Percentiles rank a stretch among this genome's conserved stretches.
Conservation (phyloP, 805 yeast species). For the Candida maris region DNA sequence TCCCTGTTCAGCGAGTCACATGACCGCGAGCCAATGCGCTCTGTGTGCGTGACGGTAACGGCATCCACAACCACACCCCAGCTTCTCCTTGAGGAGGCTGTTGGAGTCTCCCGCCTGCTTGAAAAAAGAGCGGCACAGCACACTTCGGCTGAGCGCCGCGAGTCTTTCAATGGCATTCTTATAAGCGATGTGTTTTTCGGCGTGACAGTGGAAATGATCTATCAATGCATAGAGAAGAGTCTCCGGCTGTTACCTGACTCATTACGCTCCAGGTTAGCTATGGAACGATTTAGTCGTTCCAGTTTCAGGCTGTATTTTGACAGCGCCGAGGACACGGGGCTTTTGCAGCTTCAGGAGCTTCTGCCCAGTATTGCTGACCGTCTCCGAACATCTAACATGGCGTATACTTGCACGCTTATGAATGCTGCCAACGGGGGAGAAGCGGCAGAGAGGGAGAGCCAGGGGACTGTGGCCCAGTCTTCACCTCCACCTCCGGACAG, state of each 20-base stretch:
- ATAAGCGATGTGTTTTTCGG: slow-evolving; percentile 54
- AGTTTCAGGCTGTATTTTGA: slow-evolving; percentile 40
- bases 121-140: slow-evolving; percentile 23
- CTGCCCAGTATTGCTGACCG: slow-evolving; percentile 33
- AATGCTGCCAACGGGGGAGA: too few species aligned
- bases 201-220: slow-evolving; percentile 43
- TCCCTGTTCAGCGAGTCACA: slow-evolving; percentile 66
- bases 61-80: slow-evolving; percentile 37
- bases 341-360: slow-evolving; percentile 38
- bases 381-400: slow-evolving; percentile 40
- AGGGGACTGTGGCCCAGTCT: too few species aligned
- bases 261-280: slow-evolving; percentile 18
- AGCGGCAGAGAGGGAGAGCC: too few species aligned
- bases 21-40: slow-evolving; percentile 76
- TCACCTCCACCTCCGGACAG: too few species aligned
- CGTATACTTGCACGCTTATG: slow-evolving; percentile 47
- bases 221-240: slow-evolving; percentile 27
- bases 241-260: slow-evolving; percentile 1
- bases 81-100: slow-evolving; percentile 44
- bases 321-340: slow-evolving; percentile 31
- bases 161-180: slow-evolving; percentile 49
- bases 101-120: slow-evolving; percentile 31
- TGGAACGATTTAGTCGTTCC: slow-evolving; percentile 42
- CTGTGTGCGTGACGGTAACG: slow-evolving; percentile 55
- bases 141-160: slow-evolving; percentile 23